phyloP scores from a whole-genome alignment of 202 grass and related monocot genomes.

The Eragrostis tef region DNA sequence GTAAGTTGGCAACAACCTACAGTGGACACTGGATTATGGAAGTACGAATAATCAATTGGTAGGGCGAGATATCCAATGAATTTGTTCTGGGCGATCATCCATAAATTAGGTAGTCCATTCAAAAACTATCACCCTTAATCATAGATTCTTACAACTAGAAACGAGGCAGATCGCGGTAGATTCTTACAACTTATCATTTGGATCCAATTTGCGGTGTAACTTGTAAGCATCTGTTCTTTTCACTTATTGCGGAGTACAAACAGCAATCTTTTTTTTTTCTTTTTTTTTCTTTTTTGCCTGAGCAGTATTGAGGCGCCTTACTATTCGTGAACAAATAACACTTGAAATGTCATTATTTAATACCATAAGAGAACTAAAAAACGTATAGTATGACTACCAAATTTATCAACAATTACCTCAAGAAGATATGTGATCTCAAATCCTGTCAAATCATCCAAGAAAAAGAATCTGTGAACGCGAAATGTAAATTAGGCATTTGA shows the following conservation, averaged over 20 bases:
- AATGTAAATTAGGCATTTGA: slow-evolving; percentile 38
- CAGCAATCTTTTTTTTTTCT: too few species aligned
- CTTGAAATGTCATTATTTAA: neutral
- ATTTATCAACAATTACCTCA: slow-evolving; percentile 56
- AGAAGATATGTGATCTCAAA: slow-evolving; percentile 95
- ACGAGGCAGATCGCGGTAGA: neutral
- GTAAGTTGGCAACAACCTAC: neutral
- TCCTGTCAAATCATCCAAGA: slow-evolving; percentile 90
- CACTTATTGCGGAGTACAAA: too few species aligned
- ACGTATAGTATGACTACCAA: neutral
- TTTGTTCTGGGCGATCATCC: neutral
- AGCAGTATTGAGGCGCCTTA: too few species aligned
- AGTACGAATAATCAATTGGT: neutral
- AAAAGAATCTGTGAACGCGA: slow-evolving; percentile 72
- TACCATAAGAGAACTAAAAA: neutral
- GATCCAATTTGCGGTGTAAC: neutral
- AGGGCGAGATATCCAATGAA: neutral
- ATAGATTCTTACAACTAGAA: neutral
- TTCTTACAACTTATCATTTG: neutral
- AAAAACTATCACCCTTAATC: neutral
- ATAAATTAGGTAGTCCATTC: neutral
- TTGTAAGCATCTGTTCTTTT: too few species aligned
- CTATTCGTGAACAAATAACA: neutral
- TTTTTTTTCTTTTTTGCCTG: too few species aligned
- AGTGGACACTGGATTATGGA: neutral